phyloP scores from a whole-genome alignment of 352 stramenopile species.

The Globisporangium abappressorium region DNA sequence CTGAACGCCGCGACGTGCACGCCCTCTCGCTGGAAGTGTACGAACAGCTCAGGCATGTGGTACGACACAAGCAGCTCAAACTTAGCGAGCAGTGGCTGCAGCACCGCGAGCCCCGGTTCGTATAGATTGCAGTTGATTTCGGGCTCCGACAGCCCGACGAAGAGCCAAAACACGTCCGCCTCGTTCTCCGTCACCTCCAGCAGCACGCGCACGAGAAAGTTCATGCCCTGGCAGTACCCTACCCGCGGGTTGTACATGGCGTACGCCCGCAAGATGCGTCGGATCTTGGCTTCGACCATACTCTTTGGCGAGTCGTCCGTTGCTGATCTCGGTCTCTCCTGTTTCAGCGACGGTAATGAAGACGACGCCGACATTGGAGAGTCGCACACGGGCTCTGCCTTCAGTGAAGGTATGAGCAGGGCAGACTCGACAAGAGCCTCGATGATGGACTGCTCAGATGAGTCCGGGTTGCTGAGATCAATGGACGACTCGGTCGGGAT shows the following conservation, averaged over 20 bases:
- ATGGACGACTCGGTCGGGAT: background rate
- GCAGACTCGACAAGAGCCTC: conserved; percentile 10
- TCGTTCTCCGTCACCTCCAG: conserved; percentile 65
- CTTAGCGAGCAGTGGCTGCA: conserved; percentile 62
- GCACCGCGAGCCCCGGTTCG: conserved; percentile 65
- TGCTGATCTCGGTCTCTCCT: background rate
- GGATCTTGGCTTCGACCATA: conserved; percentile 60
- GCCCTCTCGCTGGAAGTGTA: conserved; percentile 53
- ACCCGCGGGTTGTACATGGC: conserved; percentile 79
- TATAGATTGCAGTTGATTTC: conserved; percentile 75
- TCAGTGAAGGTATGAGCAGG: background rate
- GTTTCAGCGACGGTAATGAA: background rate
- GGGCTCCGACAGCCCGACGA: conserved; percentile 72
- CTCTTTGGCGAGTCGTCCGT: background rate
- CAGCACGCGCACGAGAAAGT: conserved; percentile 74
- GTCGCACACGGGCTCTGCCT: background rate
- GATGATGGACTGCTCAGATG: conserved; percentile 11
- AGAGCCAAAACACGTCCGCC: conserved; percentile 80
- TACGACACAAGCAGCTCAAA: conserved; percentile 63
- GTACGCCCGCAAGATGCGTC: conserved; percentile 75
- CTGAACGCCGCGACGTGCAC: conserved; percentile 71
- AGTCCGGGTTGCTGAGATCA: background rate
- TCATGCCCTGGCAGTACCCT: conserved; percentile 89
- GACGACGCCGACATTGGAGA: background rate
- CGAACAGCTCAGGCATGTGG: conserved; percentile 64